Conservation (phyloP, 257 asterid species). For the Solanum sejunctum region DNA sequence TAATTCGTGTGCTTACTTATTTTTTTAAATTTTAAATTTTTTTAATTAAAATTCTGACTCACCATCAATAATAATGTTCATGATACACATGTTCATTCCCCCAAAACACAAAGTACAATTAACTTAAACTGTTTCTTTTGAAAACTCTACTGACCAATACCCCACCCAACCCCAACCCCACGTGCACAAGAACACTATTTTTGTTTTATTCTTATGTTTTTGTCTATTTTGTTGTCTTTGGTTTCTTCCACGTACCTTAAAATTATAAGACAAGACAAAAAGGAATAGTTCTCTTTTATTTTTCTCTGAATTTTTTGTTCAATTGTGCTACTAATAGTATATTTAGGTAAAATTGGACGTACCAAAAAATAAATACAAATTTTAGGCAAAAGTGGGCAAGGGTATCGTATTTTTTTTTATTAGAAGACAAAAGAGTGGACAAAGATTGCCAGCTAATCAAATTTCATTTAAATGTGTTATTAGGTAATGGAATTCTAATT, state of each 20-base stretch:
- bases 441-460: background rate
- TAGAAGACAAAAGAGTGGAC: background rate
- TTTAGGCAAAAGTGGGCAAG: background rate
- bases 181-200: background rate
- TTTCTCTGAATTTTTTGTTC: background rate
- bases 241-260: background rate
- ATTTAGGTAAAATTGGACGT: background rate
- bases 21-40: too few species aligned
- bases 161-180: background rate
- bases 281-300: background rate
- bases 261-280: background rate
- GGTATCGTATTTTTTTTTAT: background rate
- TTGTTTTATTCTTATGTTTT: background rate
- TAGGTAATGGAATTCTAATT: background rate
- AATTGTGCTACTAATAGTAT: background rate
- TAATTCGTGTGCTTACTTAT: too few species aligned
- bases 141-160: background rate
- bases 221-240: background rate
- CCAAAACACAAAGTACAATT: background rate
- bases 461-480: background rate
- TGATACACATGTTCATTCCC: background rate
- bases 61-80: rapidly evolving
- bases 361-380: background rate
- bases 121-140: background rate
- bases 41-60: too few species aligned